Evolutionary conservation across 2,329 filamentous ascomycete genomes (phyloP).

Genomic region (Exophiala alcalophila): DNA sequence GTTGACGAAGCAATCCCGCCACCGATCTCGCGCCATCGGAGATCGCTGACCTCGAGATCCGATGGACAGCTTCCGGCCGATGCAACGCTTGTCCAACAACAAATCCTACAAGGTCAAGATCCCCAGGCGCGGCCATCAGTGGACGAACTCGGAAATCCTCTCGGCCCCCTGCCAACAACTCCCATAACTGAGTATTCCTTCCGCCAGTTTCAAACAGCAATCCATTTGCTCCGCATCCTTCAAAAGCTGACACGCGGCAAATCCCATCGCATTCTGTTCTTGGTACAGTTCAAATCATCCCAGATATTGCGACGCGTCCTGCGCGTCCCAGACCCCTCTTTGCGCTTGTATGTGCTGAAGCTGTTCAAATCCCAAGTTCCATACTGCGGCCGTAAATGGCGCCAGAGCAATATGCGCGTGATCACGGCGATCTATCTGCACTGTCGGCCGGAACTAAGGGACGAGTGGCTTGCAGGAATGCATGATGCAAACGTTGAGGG

Average conservation of each 20-base stretch:
- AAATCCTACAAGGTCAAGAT: constrained; percentile 21
- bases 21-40: constrained; percentile 67
- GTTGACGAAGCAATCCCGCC: constrained; percentile 74
- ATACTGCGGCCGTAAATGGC: constrained; percentile 97
- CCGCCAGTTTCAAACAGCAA: constrained; percentile 90
- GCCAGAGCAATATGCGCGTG: constrained; percentile 96
- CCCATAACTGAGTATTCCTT: constrained; percentile 89
- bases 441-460: constrained; percentile 84
- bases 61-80: constrained; percentile 33
- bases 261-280: constrained; percentile 85
- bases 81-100: constrained; percentile 29
- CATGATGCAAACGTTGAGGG: constrained; percentile 74
- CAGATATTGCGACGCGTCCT: constrained; percentile 89
- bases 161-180: constrained; percentile 61
- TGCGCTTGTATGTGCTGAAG: constrained; percentile 93
- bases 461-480: constrained; percentile 56
- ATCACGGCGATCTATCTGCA: constrained; percentile 96
- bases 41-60: constrained; percentile 38
- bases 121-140: constrained; percentile 52
- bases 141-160: constrained; percentile 83
- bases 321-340: constrained; percentile 80
- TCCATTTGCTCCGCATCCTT: constrained; percentile 93
- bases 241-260: constrained; percentile 97
- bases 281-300: constrained; percentile 93
- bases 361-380: constrained; percentile 98